Evolutionary conservation across 176 grass and related monocot species (phyloP), one percentile per base, ranked within the genome.

Genomic region (Hsuehochloa calcarea): DNA sequence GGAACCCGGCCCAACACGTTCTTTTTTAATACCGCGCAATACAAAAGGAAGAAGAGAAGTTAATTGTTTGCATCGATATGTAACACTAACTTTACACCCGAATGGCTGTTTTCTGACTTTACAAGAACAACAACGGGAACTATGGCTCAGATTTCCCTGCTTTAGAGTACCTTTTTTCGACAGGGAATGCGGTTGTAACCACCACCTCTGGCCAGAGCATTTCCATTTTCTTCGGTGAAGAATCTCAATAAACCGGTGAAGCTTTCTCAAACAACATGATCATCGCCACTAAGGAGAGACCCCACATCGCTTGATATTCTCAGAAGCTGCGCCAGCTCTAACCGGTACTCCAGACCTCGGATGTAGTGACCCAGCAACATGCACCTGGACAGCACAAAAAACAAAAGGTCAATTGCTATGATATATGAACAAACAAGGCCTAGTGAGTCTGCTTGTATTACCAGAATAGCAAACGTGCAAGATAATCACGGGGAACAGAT

Each of bases 391-490:
- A 89, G 8, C 5, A 71, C 22, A 80, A 78, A 89, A 10, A 77
- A 62, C 4, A 51, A 76, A 51, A 67, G 55, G 23, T 80, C 25
- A 80, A 74, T 38, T 37, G 23, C 22, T 38, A 49, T 35, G 51
- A 40, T 11, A 23, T 8, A 16, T 16, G 14, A 50, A 15, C 26
- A 68, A 59, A 26, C 2, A 80, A 60, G 46, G 29, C 23, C 12
- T 63, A 60, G 37, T 23, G 35, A 74, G 23, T 69, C 49, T 52
- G 68, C 2, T 83, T 40, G 20, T 23, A 85, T 92, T 91, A 96
- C 97, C 97, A 99, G 90, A 99, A 99, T 61, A 99, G 77, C 61
- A 99, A 89, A 12, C 97, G 93, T 74, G 97, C 97, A 31, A 99
- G 90, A 78, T 92, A 99, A 85, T 96, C 93, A 40, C 97, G 90